phyloP scores from a whole-genome alignment of 805 yeast species.

The Kodamaea nitidulidarum region DNA sequence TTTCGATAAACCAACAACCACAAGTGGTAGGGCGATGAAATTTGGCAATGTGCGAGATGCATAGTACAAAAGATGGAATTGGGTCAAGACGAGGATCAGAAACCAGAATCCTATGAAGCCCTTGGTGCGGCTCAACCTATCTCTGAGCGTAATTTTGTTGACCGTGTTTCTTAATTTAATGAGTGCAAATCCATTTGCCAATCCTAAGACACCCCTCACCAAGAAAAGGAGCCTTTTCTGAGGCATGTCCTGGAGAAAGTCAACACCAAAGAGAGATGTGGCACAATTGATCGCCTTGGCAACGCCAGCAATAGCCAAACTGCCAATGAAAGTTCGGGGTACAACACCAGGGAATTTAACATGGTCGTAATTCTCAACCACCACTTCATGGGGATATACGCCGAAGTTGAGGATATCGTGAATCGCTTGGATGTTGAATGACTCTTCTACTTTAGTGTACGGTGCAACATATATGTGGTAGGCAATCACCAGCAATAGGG shows the following conservation, averaged over 20 bases:
- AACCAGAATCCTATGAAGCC: conserved; percentile 52
- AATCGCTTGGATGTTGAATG: conserved; percentile 85
- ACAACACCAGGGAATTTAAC: conserved; percentile 80
- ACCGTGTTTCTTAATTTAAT: conserved; percentile 44
- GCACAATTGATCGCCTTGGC: conserved; percentile 33
- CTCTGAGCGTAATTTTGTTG: conserved; percentile 20
- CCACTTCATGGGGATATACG: conserved; percentile 21
- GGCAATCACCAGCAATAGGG: conserved; percentile 39
- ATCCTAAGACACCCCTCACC: conserved; percentile 59
- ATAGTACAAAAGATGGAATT: conserved; percentile 79
- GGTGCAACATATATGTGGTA: conserved; percentile 61
- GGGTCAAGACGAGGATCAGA: conserved; percentile 53
- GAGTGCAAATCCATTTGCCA: conserved; percentile 53
- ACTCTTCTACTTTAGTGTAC: conserved; percentile 89
- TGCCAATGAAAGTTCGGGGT: conserved; percentile 79
- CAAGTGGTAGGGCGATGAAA: conserved; percentile 73
- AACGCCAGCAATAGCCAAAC: conserved; percentile 48
- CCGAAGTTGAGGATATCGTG: conserved; percentile 77
- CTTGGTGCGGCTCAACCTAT: conserved; percentile 13
- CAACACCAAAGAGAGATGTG: conserved; percentile 18
- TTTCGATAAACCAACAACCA: conserved; percentile 50
- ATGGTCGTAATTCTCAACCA: conserved; percentile 62
- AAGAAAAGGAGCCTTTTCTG: conserved; percentile 41
- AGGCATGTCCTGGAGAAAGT: conserved; percentile 13
- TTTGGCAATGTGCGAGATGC: conserved; percentile 88